Evolutionary conservation across 208 protist species (phyloP).

Genomic region (Acanthamoeba healyi): DNA sequence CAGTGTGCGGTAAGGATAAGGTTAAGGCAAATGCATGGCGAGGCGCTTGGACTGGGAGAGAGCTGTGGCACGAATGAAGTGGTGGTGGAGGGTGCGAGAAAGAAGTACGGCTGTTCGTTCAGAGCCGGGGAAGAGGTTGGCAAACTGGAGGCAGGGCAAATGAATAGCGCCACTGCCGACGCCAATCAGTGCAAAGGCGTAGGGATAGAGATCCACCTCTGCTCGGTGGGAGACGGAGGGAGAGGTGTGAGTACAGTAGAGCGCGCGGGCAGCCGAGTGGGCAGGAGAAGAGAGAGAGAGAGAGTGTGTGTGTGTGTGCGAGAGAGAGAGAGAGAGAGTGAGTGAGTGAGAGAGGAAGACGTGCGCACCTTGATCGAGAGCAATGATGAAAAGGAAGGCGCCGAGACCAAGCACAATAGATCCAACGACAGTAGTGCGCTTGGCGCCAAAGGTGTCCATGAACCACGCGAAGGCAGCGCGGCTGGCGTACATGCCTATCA

Average conservation of each 20-base stretch:
- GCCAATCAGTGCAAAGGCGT: conserved; percentile 17
- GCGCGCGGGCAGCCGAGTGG: no score
- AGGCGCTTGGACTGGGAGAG: no score
- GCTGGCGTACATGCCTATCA: conserved; percentile 34
- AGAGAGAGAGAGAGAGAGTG: no score
- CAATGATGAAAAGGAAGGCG: not conserved
- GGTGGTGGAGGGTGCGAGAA: not conserved
- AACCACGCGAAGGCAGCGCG: conserved; percentile 6
- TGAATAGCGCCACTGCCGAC: not conserved
- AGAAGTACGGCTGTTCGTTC: not conserved
- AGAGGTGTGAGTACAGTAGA: no score
- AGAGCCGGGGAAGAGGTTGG: conserved; percentile 15
- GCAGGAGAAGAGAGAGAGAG: not conserved
- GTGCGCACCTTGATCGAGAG: not conserved
- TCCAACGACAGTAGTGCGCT: conserved; percentile 5
- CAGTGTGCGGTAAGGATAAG: no score
- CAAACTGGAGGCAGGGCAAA: not conserved
- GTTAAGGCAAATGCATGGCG: no score
- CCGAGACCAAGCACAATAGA: not conserved
- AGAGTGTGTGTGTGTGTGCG: not conserved
- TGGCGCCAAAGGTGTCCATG: conserved; percentile 49
- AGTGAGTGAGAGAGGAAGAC: not conserved
- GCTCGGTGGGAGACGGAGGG: no score
- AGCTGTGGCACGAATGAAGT: not conserved
- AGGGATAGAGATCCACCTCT: conserved; percentile 29